Conservation (phyloP, 148 eudicot genomes). For the Persicaria tinctoria region DNA sequence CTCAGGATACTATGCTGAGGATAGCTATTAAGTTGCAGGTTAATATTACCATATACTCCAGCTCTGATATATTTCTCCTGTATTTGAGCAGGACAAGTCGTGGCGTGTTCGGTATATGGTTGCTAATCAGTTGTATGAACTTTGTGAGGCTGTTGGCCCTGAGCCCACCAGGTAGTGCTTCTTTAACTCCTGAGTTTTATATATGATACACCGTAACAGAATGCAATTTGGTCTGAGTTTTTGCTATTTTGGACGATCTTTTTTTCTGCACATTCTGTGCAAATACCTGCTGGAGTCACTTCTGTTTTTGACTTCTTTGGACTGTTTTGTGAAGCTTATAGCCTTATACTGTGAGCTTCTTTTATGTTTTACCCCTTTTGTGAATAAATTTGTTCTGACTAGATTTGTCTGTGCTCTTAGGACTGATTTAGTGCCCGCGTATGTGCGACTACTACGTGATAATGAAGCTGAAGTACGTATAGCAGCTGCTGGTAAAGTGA, state of each 20-base stretch:
- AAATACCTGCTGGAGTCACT: slow-evolving; percentile 3
- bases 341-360: neutral
- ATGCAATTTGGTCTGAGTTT: neutral
- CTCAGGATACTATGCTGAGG: neutral
- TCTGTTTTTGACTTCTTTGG: neutral
- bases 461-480: slow-evolving; percentile 99
- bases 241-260: neutral
- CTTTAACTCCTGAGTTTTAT: neutral
- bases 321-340: neutral
- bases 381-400: neutral
- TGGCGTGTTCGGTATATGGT: slow-evolving; percentile 99
- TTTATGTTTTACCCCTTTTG: neutral
- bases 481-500: slow-evolving; percentile 99
- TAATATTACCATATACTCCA: neutral
- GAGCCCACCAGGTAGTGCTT: slow-evolving; percentile 67
- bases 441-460: slow-evolving; percentile 93
- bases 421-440: slow-evolving; percentile 96
- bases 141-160: slow-evolving; percentile 98
- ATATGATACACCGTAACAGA: neutral
- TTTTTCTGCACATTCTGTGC: neutral
- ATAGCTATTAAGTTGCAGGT: neutral
- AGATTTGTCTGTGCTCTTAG: slow-evolving; percentile 20
- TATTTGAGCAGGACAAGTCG: slow-evolving; percentile 71
- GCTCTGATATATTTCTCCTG: slow-evolving; percentile 11
- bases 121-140: slow-evolving; percentile 92